These are phyloP conservation scores for Phytopythium vexans DNA, from an alignment of 352 stramenopile species.

Conservation along the genomic window DNA sequence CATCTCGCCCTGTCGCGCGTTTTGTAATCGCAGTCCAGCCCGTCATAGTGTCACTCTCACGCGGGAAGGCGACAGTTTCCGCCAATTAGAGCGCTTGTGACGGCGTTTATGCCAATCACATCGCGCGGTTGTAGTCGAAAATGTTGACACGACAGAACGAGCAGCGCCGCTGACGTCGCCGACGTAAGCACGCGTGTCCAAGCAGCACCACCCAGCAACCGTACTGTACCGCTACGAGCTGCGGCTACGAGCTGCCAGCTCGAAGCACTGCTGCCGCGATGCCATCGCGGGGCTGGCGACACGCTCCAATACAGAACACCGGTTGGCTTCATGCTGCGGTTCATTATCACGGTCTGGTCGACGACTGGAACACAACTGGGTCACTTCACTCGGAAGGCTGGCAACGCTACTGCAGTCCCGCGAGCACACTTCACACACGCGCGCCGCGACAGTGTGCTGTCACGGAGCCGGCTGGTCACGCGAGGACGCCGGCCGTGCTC, in stretches of 20 bases:
- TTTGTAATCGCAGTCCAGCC: not conserved
- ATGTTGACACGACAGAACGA: conserved; percentile 17
- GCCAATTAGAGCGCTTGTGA: conserved; percentile 3
- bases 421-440: too few relatives aligned
- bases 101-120: conserved; percentile 3
- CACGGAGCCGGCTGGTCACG: too few relatives aligned
- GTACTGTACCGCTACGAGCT: not conserved
- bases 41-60: not conserved
- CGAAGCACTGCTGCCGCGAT: conserved; percentile 1
- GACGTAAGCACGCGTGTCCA: conserved; percentile 9
- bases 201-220: not conserved
- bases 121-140: not conserved
- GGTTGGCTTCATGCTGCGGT: too few relatives aligned
- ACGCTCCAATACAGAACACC: too few relatives aligned
- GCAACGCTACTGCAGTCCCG: not conserved
- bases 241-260: conserved; percentile 1
- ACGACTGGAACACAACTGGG: too few relatives aligned
- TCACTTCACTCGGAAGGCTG: too few relatives aligned
- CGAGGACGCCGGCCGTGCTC: conserved; percentile 30
- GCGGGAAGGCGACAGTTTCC: too few relatives aligned
- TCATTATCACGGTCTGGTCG: too few relatives aligned
- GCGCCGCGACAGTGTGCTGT: too few relatives aligned
- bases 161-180: conserved; percentile 3
- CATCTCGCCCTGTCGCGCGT: not conserved
- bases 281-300: too few relatives aligned